phyloP scores from a whole-genome alignment of 257 asterid genomes.

The Nemophila menziesii region DNA sequence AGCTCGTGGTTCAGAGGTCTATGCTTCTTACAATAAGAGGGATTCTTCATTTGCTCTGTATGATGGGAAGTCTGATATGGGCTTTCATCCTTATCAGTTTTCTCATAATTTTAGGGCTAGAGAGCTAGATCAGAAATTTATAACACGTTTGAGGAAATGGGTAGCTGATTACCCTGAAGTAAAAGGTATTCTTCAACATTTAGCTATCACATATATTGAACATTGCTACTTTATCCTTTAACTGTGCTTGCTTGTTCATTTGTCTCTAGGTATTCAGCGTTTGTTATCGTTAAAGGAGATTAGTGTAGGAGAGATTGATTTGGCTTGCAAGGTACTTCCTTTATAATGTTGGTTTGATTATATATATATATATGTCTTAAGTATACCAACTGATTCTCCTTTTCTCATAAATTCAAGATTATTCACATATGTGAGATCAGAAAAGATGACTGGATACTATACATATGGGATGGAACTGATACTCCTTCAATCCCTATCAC shows the following conservation, averaged over 20 bases:
- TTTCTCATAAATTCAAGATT: conserved; percentile 32
- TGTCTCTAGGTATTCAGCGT: conserved; percentile 33
- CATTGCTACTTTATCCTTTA: conserved; percentile 1
- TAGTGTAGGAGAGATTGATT: conserved; percentile 40
- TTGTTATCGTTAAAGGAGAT: conserved; percentile 36
- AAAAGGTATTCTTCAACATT: conserved; percentile 18
- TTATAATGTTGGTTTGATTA: neutral
- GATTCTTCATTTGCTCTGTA: conserved; percentile 66
- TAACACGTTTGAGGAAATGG: conserved; percentile 43
- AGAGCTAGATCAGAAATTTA: conserved; percentile 35
- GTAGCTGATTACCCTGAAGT: conserved; percentile 22
- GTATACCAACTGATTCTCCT: conserved; percentile 1
- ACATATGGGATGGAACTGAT: conserved; percentile 90
- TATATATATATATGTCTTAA: neutral
- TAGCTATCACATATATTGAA: neutral
- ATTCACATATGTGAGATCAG: conserved; percentile 39
- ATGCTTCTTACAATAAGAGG: conserved; percentile 54
- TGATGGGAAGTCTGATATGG: conserved; percentile 29
- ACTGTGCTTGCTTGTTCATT: conserved; percentile 5
- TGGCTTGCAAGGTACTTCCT: conserved; percentile 62
- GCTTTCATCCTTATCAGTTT: conserved; percentile 44
- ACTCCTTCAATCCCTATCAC: conserved; percentile 45
- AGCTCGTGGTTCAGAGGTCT: conserved; percentile 33
- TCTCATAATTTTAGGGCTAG: conserved; percentile 40
- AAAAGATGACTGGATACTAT: conserved; percentile 52